Conservation (phyloP, 2,329 filamentous ascomycete genomes). For the Xylariaceae sp. region DNA sequence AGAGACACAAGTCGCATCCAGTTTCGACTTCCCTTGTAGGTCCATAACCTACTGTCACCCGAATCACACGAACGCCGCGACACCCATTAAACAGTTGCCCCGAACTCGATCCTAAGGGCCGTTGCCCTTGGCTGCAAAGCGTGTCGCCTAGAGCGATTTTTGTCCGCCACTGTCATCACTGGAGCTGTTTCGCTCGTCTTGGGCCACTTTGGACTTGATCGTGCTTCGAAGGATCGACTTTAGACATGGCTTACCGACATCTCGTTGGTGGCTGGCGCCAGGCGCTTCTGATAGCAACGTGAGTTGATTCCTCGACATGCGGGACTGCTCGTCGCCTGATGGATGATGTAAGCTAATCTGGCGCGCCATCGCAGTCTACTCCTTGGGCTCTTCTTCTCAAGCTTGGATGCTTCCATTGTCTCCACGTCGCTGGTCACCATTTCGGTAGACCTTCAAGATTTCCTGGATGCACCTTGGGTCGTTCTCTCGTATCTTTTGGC, state of each 20-base stretch:
- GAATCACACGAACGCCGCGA: no score
- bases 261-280: slow-evolving; percentile 25
- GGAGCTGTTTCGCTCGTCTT: background rate
- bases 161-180: background rate
- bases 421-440: slow-evolving; percentile 56
- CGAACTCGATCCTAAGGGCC: no score
- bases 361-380: slow-evolving; percentile 38
- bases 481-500: slow-evolving; percentile 54
- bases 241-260: slow-evolving; percentile 19
- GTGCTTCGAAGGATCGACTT: background rate
- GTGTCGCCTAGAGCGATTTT: background rate
- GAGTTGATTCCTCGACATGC: slow-evolving; percentile 10
- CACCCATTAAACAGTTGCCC: no score
- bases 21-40: no score
- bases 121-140: no score
- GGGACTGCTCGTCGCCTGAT: slow-evolving; percentile 5
- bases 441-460: slow-evolving; percentile 48
- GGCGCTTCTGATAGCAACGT: slow-evolving; percentile 35
- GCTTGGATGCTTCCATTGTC: slow-evolving; percentile 55
- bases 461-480: slow-evolving; percentile 51
- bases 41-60: no score
- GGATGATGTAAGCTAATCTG: slow-evolving; percentile 13
- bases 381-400: slow-evolving; percentile 52
- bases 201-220: background rate
- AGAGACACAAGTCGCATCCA: no score